Percentiles rank a stretch among this genome's conserved stretches.
Evolutionary conservation across 352 stramenopile species (phyloP).

Genomic region (Blastocystis sp.): DNA sequence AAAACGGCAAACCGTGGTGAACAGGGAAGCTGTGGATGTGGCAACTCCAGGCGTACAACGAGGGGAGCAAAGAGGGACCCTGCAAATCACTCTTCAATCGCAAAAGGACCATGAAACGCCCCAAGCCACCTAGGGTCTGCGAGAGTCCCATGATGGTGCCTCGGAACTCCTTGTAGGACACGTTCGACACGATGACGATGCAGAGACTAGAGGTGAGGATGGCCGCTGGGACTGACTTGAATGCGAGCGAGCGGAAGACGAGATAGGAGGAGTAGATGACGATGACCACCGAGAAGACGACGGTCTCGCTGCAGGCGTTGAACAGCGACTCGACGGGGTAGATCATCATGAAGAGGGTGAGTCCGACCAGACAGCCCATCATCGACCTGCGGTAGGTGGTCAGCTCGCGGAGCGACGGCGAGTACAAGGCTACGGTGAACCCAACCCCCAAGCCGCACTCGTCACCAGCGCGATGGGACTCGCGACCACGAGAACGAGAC

Average conservation of each 20-base stretch:
- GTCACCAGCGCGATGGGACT: neutral
- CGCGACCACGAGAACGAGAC: neutral
- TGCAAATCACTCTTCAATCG: neutral
- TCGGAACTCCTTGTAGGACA: conserved; percentile 37
- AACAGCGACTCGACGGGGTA: conserved; percentile 4
- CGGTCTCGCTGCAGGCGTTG: neutral
- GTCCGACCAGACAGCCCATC: neutral
- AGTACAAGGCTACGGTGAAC: neutral
- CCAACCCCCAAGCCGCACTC: neutral
- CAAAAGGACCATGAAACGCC: conserved; percentile 14
- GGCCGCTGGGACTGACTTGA: too few species aligned
- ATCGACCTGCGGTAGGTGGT: neutral
- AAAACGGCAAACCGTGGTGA: conserved; percentile 40
- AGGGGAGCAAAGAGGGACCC: conserved; percentile 33
- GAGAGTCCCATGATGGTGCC: conserved; percentile 28
- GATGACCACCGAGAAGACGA: neutral
- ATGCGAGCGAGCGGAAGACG: neutral
- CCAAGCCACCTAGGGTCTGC: neutral
- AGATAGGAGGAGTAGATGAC: neutral
- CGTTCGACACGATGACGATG: conserved; percentile 56
- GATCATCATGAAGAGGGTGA: neutral
- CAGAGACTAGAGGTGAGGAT: conserved; percentile 2
- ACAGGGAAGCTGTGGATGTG: neutral
- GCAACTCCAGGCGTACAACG: conserved; percentile 32
- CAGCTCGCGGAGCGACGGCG: neutral